Evolutionary conservation across 192 early-diverging fungal species (phyloP).

Genomic region (Coemansia sp.): DNA sequence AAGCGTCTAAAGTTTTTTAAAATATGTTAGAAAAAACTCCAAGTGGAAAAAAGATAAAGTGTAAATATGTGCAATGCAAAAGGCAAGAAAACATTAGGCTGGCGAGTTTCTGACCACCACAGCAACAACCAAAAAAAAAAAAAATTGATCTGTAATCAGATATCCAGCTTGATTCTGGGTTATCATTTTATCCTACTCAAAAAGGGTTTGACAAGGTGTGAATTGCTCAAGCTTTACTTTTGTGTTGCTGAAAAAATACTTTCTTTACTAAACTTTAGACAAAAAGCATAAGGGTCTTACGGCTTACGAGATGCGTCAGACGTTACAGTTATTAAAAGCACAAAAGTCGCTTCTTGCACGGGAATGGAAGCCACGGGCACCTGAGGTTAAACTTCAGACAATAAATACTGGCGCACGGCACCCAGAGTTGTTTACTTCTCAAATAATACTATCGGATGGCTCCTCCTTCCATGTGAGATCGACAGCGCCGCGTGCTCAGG

Average conservation of each 20-base stretch:
- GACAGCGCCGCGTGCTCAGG: conserved; percentile 79
- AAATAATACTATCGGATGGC: conserved; percentile 85
- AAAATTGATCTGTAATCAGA: conserved; percentile 6
- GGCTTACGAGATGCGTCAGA: conserved; percentile 23
- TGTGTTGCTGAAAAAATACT: neutral
- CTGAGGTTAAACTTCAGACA: neutral
- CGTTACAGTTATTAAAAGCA: conserved; percentile 17
- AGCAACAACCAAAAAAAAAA: conserved; percentile 1
- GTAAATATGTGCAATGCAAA: too few relatives aligned
- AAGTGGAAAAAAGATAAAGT: too few relatives aligned
- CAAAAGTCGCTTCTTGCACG: conserved; percentile 33
- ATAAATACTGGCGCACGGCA: conserved; percentile 20
- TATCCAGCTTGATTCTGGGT: neutral
- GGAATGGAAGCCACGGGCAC: conserved; percentile 44
- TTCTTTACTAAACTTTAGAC: neutral
- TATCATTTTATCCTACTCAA: neutral
- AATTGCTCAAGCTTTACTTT: neutral
- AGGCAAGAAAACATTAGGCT: neutral
- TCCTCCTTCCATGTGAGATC: conserved; percentile 77
- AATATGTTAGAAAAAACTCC: too few relatives aligned
- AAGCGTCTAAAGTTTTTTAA: too few relatives aligned
- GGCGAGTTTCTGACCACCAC: neutral
- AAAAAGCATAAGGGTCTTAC: neutral
- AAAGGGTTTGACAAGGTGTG: neutral
- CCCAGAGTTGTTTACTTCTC: conserved; percentile 78